These are phyloP conservation scores for Cynanchum wilfordii DNA, from an alignment of 257 asterid genomes.

Conservation along the genomic window DNA sequence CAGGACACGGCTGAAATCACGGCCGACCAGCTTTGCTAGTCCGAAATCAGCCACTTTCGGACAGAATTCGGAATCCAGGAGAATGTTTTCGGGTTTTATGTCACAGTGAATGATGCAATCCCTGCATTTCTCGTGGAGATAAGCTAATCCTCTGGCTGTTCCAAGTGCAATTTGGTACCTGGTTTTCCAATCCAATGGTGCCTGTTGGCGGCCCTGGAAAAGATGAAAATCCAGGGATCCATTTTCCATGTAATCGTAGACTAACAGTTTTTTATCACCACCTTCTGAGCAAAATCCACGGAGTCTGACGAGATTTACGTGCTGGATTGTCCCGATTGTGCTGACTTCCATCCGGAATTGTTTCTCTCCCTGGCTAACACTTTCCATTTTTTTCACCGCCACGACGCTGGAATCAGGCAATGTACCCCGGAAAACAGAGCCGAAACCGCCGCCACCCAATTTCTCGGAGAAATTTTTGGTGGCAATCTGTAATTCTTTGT, in stretches of 20 bases:
- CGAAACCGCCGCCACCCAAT: constrained; percentile 52
- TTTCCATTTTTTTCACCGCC: constrained; percentile 48
- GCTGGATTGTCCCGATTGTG: constrained; percentile 55
- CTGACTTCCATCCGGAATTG: constrained; percentile 53
- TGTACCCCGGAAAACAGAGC: constrained; percentile 45
- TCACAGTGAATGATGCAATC: constrained; percentile 51
- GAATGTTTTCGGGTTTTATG: constrained; percentile 48
- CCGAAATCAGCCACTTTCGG: constrained; percentile 60
- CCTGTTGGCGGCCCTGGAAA: constrained; percentile 27
- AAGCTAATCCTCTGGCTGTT: constrained; percentile 47
- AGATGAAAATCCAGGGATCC: constrained; percentile 41
- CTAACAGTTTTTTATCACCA: constrained; percentile 33
- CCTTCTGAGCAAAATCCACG: constrained; percentile 44
- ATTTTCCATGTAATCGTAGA: constrained; percentile 43
- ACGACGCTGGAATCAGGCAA: constrained; percentile 39
- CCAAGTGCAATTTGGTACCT: constrained; percentile 48
- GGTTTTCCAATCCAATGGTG: constrained; percentile 36
- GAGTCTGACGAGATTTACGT: constrained; percentile 45
- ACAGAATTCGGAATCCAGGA: constrained; percentile 34
- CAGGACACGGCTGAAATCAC: constrained; percentile 37
- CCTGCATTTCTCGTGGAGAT: constrained; percentile 55
- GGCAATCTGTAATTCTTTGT: constrained; percentile 34
- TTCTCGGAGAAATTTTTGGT: constrained; percentile 45
- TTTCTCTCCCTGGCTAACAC: constrained; percentile 51
- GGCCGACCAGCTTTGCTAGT: constrained; percentile 52